phyloP scores from a whole-genome alignment of 2,329 filamentous ascomycete genomes.

The Leptodontidium sp. region DNA sequence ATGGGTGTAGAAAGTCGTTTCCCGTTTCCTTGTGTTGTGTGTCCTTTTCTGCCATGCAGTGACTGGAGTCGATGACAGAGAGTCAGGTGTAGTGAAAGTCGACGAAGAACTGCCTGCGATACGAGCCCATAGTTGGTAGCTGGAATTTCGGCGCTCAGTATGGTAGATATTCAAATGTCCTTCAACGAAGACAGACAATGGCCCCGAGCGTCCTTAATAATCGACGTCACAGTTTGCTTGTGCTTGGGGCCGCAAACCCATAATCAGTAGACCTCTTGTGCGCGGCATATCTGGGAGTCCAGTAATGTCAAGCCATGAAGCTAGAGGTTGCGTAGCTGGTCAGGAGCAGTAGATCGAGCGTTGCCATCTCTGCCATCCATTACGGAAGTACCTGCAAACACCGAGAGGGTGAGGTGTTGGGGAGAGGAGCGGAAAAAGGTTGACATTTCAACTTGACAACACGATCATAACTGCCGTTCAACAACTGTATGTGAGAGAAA shows the following conservation, averaged over 20 bases:
- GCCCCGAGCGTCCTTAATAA: not conserved
- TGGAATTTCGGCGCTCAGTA: not conserved
- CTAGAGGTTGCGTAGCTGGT: constrained; percentile 7
- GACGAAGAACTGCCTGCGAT: not conserved
- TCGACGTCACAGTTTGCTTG: not conserved
- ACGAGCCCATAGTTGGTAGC: not conserved
- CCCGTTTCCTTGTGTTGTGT: not conserved
- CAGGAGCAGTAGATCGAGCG: not conserved
- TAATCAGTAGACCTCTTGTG: not conserved
- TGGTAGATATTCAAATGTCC: not conserved
- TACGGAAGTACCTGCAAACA: not conserved
- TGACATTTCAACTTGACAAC: constrained; percentile 19
- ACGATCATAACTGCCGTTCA: constrained; percentile 27
- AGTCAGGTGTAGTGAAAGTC: not conserved
- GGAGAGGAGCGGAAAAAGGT: not conserved
- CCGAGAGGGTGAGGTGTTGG: not conserved
- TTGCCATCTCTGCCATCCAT: constrained; percentile 1
- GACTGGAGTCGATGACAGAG: not conserved
- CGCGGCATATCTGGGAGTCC: not conserved
- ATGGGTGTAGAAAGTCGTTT: not conserved
- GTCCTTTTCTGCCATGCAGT: not conserved
- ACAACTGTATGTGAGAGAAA: constrained; percentile 11
- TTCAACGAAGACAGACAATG: not conserved
- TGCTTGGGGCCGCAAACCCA: not conserved
- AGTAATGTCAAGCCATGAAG: not conserved